Evolutionary conservation across 2,329 filamentous ascomycete genomes (phyloP), one percentile per base, ranked within the genome.

Genomic region (Stachybotrys chlorohalonatus): DNA sequence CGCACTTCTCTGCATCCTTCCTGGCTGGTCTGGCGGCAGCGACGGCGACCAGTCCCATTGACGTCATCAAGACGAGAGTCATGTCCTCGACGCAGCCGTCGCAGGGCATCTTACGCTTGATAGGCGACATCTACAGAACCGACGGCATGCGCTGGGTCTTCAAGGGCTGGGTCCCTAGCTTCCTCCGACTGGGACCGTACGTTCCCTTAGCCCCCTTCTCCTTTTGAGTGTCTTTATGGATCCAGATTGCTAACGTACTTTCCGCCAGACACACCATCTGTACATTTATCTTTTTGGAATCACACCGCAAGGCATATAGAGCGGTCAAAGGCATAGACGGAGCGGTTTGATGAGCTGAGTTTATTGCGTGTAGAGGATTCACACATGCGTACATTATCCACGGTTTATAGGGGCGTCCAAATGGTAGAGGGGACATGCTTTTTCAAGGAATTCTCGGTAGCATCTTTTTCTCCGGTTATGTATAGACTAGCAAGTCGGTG

Each of bases 41-140:
- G 1, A 94, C 90, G 0, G 81, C 93, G 11, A 94, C 89, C 60
- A 90, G 85, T 55, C 90, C 90, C 0, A 85, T 95, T 52, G 90
- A 95, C 69, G 90, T 95, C 32, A 85, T 95, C 73, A 95, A 95
- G 78, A 95, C 90, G 9, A 79, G 89, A 30, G 82, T 95, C 64
- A 95, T 95, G 90, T 87, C 85, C 58, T 81, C 85, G 30, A 71
- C 72, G 51, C 68, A 74, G 47, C 36, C 36, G 2, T 68, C 73
- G 57, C 65, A 74, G 58, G 75, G 80, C 31, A 71, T 94, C 32
- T 59, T 81, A 3, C 75, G 74, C 54, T 69, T 91, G 24, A 71
- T 95, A 53, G 72, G 74, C 47, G 83, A 89, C 49, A 84, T 92
- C 36, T 88, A 85, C 59, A 79, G 75, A 54, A 74, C 80, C 16